These are phyloP conservation scores for Diversispora epigaea DNA, from an alignment of 192 early-diverging fungal species.

Conservation along the genomic window DNA sequence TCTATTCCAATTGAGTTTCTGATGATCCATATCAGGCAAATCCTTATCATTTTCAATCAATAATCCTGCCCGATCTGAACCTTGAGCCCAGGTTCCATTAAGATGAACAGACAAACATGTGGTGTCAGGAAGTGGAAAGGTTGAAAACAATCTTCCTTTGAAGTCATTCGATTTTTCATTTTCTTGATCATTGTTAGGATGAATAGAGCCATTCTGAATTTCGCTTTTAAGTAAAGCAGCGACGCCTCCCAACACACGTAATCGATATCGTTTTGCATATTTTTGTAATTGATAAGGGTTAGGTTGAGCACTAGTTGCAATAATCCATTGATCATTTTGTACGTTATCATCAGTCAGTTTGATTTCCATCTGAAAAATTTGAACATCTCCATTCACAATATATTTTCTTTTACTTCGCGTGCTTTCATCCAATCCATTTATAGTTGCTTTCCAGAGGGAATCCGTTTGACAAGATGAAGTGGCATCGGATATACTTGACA, in stretches of 20 bases:
- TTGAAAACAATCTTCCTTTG: conserved; percentile 34
- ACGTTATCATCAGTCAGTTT: too few relatives aligned
- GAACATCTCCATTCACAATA: not conserved
- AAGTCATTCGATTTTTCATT: not conserved
- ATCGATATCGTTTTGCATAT: too few relatives aligned
- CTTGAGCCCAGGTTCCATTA: conserved; percentile 39
- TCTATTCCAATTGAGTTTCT: not conserved
- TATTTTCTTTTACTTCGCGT: not conserved
- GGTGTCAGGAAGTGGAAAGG: conserved; percentile 34
- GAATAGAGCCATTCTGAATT: not conserved
- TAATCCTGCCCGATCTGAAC: conserved; percentile 32
- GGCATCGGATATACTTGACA: not conserved
- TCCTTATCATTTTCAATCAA: not conserved
- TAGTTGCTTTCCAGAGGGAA: not conserved
- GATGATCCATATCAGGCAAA: not conserved
- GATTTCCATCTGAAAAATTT: not conserved
- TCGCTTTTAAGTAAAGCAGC: too few relatives aligned
- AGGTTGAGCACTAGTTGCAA: too few relatives aligned
- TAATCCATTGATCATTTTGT: too few relatives aligned
- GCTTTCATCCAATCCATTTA: not conserved
- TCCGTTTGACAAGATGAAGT: not conserved
- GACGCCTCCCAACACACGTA: too few relatives aligned
- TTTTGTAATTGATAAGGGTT: too few relatives aligned
- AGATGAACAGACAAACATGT: conserved; percentile 40
- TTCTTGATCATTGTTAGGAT: not conserved